Base-by-base conservation (phyloP, 2,329 filamentous ascomycete species). In the Clarireedia homoeocarpa region DNA sequence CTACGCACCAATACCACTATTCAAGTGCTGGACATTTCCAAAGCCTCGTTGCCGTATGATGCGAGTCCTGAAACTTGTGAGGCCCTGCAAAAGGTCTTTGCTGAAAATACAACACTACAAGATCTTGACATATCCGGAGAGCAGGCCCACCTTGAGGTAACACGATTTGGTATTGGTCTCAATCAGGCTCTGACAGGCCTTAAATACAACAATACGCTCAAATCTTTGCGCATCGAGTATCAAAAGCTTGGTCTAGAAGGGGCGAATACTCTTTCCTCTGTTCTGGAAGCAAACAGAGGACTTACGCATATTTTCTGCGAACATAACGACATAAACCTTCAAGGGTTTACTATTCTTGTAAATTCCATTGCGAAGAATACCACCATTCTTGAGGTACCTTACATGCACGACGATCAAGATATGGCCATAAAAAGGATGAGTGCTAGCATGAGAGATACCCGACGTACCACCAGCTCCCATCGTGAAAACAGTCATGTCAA, bases 91-190 rank as follows among this genome's bases (percentile, higher is more conserved):
- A 69, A 75, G 50, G 78, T 89, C 71, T 85, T 89, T 62, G 80
- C 82, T 36, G 78, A 85, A 52, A 89, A 89, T 59, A 74, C 75
- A n/a, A 83, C 81, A 0, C 71, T 89, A 2, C 76, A 84, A 62
- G 83, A 83, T 66, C 71, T 89, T 12, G 82, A 88, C 66, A 84
- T 89, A 46, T 87, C 84, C 26, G 85, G 85, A 7, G 85, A 88
- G 63, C 83, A 85, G 61, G 85, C 85, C 5, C 80, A 86, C 62
- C 69, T 89, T n/a, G 85, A 88, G 64, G 83, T 83, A 4, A 84
- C 84, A 3, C 79, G 83, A 49, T 82, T 88, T 59, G 85, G 85
- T 15, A 81, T 84, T 55, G 84, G 85, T 2, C 76, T 89, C 58
- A 87, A 86, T 62, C 74, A 81, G 53, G 84, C 85, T 17, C 70